phyloP scores from a whole-genome alignment of 345 rosid genomes.

The Hibiscus mutabilis region DNA sequence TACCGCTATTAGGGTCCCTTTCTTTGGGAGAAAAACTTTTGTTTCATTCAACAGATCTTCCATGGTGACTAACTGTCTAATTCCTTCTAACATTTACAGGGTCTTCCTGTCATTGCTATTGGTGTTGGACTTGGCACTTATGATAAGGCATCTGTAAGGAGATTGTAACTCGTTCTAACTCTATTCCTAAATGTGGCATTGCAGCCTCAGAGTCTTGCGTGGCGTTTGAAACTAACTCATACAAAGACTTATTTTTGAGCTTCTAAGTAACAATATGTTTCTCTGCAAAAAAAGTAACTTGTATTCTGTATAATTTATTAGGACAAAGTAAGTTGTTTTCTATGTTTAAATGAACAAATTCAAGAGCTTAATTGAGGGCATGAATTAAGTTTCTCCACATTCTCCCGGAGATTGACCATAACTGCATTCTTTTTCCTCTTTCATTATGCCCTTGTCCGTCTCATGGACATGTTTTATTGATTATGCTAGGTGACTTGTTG shows the following conservation, averaged over 20 bases:
- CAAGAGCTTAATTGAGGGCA: not conserved
- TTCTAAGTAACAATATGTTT: not conserved
- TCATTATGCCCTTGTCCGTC: not conserved
- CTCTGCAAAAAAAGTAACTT: not conserved
- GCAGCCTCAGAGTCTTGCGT: not conserved
- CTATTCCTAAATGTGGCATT: conserved; percentile 8
- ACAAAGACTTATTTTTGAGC: not conserved
- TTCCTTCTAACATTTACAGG: conserved; percentile 33
- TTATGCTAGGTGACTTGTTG: not conserved
- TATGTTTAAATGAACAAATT: not conserved
- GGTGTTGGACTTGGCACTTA: conserved; percentile 91
- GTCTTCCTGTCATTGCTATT: conserved; percentile 80
- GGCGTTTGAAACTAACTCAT: not conserved
- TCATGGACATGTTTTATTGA: not conserved
- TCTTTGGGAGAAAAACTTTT: not conserved
- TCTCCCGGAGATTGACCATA: not conserved
- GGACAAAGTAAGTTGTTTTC: not conserved
- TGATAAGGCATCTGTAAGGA: conserved; percentile 92
- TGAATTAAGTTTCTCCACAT: not conserved
- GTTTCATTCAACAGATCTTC: conserved; percentile 1
- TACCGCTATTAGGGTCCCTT: not conserved
- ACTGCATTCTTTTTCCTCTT: not conserved
- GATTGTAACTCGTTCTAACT: not conserved
- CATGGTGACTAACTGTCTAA: conserved; percentile 1
- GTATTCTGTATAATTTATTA: not conserved